Conservation (phyloP, 2,329 filamentous ascomycete species). For the Lachnellula subtilissima region DNA sequence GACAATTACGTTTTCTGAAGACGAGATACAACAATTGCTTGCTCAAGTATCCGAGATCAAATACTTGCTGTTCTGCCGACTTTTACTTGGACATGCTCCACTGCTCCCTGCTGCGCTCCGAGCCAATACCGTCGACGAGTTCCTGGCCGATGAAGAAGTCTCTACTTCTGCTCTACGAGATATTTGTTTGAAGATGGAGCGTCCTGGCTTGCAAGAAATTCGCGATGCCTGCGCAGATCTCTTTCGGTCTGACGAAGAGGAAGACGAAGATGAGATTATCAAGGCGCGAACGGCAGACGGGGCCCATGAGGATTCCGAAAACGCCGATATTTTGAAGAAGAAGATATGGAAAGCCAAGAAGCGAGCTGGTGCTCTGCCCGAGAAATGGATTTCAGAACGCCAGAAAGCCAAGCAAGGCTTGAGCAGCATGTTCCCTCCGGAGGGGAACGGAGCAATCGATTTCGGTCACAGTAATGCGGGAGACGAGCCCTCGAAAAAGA, state of each 20-base stretch:
- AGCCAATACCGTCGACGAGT: conserved; percentile 41
- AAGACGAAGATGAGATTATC: conserved; percentile 33
- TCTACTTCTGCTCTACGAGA: conserved; percentile 41
- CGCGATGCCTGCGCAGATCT: conserved; percentile 48
- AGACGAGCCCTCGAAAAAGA: conserved; percentile 34
- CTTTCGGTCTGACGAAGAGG: conserved; percentile 36
- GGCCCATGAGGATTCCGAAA: not conserved
- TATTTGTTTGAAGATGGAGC: conserved; percentile 43
- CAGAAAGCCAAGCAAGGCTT: conserved; percentile 19
- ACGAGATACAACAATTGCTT: conserved; percentile 39
- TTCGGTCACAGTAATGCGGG: conserved; percentile 35
- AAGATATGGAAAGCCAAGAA: not conserved
- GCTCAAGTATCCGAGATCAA: conserved; percentile 46
- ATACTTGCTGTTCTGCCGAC: conserved; percentile 43
- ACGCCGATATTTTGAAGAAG: not conserved
- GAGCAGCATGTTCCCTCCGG: conserved; percentile 14
- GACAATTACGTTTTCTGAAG: conserved; percentile 37
- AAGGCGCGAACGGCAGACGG: conserved; percentile 26
- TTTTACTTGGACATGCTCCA: conserved; percentile 41
- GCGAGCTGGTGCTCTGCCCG: conserved; percentile 21
- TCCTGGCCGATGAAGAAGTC: conserved; percentile 39
- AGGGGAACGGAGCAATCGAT: conserved; percentile 22
- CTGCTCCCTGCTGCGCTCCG: conserved; percentile 41
- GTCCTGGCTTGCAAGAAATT: conserved; percentile 44
- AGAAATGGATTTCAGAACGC: conserved; percentile 20